Evolutionary conservation across 1,284 basidiomycete species (phyloP), one percentile per base, ranked within the genome.

Genomic region (Mycena citricolor): DNA sequence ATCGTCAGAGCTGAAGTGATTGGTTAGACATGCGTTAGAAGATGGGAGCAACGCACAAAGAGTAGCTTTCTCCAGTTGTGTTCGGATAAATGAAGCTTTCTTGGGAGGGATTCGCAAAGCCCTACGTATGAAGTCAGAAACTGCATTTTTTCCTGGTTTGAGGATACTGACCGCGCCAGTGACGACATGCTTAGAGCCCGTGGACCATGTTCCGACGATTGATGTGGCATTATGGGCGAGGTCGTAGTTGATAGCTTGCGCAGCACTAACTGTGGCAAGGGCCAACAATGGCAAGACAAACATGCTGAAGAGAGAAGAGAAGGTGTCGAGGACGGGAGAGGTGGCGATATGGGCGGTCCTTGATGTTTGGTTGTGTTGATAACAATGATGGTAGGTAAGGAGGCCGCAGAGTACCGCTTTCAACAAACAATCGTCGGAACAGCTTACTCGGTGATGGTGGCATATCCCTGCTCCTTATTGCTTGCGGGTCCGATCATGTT

Each of bases 121-220:
- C 71, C 92, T 94, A 56, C 12, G 26, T n/a, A 48, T n/a, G n/a
- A n/a, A n/a, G n/a, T 32, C 2, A 32, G 24, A 36, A 32, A 25
- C 29, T 25, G 16, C 35, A 30, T 26, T 3, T 23, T 1, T 12
- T n/a, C 16, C 30, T 23, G 8, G 17, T 6, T 20, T 23, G n/a
- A n/a, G n/a, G n/a, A 30, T 11, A 83, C 92, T 65, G 61, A 94
- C 91, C n/a, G 81, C 28, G 29, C 94, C 94, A 13, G 94, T 95
- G 12, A 74, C 32, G 25, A 97, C 92, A 24, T 76, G 70, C 55
- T 76, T 73, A 54, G 78, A 82, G 16, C 90, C 90, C 30, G 87
- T 85, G 41, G 77, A 77, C 94, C 94, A 97, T 16, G 91, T 94
- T 0, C 94, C 94, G 21, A 62, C 54, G 40, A 97, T 68, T 39